phyloP scores from a whole-genome alignment of 2,329 filamentous ascomycete genomes.

The Exophiala sp. region DNA sequence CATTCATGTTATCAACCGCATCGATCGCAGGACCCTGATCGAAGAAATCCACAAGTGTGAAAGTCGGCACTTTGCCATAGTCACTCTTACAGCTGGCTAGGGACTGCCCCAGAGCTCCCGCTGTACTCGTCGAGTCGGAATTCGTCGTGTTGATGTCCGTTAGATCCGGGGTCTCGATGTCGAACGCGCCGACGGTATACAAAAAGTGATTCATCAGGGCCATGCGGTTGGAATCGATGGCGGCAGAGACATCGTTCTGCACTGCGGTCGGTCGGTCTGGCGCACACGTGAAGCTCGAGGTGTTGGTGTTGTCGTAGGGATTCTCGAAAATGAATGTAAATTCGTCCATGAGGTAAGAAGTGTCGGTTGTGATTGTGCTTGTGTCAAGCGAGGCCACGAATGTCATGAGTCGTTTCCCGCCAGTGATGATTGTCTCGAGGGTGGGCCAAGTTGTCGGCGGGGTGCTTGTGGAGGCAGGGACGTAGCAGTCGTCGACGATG shows the following conservation, averaged over 20 bases:
- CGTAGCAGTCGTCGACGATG: constrained; percentile 61
- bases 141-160: constrained; percentile 63
- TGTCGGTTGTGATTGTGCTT: constrained; percentile 29
- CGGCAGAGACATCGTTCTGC: constrained; percentile 45
- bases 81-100: constrained; percentile 53
- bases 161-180: constrained; percentile 61
- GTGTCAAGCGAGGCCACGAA: constrained; percentile 58
- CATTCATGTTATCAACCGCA: constrained; percentile 67
- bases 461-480: constrained; percentile 45
- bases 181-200: constrained; percentile 44
- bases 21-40: constrained; percentile 67
- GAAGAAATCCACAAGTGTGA: constrained; percentile 77
- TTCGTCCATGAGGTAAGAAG: constrained; percentile 45
- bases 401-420: constrained; percentile 62
- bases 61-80: constrained; percentile 62
- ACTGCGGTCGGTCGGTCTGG: constrained; percentile 62
- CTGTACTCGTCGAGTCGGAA: constrained; percentile 50
- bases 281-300: constrained; percentile 67
- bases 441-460: constrained; percentile 63
- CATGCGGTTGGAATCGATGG: constrained; percentile 58
- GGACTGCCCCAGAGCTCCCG: constrained; percentile 50
- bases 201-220: constrained; percentile 80
- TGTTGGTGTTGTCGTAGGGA: constrained; percentile 59
- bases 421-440: constrained; percentile 63
- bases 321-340: constrained; percentile 65